Evolutionary conservation across 106 monocot genomes (phyloP).

Genomic region (Apostasia shenzhenica): DNA sequence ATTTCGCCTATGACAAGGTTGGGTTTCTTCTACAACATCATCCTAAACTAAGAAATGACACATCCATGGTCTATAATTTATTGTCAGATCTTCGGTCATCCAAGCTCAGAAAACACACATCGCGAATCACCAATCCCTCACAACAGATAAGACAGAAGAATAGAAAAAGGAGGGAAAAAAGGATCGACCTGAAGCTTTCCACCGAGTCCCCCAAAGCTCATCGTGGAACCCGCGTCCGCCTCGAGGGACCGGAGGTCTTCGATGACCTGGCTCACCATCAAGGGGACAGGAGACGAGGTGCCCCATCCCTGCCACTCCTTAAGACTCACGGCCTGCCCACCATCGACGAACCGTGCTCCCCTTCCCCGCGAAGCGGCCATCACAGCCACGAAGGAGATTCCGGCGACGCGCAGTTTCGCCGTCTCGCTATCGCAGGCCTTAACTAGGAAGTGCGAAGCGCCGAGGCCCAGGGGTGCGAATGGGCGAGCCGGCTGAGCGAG

Average conservation of each 20-base stretch:
- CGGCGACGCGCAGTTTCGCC: conserved; percentile 2
- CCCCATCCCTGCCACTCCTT: conserved; percentile 93
- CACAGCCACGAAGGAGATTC: conserved; percentile 5
- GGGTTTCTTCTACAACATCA: too few species aligned
- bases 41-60: too few species aligned
- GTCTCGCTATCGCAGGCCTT: neutral
- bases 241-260: conserved; percentile 38
- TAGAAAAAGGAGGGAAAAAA: neutral
- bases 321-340: conserved; percentile 28
- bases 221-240: conserved; percentile 26
- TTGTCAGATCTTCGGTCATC: too few species aligned
- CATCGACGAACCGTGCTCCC: neutral
- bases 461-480: neutral
- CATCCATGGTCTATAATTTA: too few species aligned
- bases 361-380: conserved; percentile 17
- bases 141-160: neutral
- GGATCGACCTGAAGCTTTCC: conserved; percentile 64
- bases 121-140: too few species aligned
- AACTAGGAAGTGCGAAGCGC: neutral
- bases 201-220: conserved; percentile 75
- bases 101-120: too few species aligned
- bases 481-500: conserved; percentile 4
- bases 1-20: too few species aligned
- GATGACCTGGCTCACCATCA: conserved; percentile 44
- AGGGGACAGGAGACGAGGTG: conserved; percentile 70